Evolutionary conservation across 2,329 filamentous ascomycete species (phyloP).

Genomic region (Corynespora cassiicola): DNA sequence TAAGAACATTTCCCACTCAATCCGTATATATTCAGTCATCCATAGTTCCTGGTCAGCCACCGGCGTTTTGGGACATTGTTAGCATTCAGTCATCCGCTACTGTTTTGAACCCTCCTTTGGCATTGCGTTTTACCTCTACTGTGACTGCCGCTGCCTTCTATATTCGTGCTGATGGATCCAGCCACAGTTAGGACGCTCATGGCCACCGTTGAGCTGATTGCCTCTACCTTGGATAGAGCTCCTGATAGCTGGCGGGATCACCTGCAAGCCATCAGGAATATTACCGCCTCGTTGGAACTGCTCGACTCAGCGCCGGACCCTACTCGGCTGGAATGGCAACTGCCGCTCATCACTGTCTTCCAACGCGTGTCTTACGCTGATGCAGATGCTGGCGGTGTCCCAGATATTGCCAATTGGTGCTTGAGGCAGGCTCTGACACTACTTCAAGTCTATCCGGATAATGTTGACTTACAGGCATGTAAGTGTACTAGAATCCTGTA

Average conservation of each 20-base stretch:
- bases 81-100: no score
- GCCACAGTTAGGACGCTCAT: conserved; percentile 17
- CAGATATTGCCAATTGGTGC: conserved; percentile 58
- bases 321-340: conserved; percentile 25
- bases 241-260: conserved; percentile 41
- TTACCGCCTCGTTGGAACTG: conserved; percentile 24
- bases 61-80: no score
- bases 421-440: conserved; percentile 55
- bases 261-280: conserved; percentile 23
- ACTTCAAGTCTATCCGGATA: conserved; percentile 52
- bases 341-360: conserved; percentile 47
- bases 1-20: no score
- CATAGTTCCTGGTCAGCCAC: no score
- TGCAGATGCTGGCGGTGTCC: conserved; percentile 52
- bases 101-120: no score
- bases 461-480: conserved; percentile 53
- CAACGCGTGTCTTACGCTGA: conserved; percentile 60
- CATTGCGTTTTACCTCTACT: no score
- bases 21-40: no score
- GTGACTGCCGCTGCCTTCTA: no score
- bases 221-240: conserved; percentile 36
- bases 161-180: no score
- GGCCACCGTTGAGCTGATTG: conserved; percentile 39
- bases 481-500: conserved; percentile 24
- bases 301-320: conserved; percentile 19